Base-by-base conservation (phyloP, 179 eudicot species). In the Silene coronaria region DNA sequence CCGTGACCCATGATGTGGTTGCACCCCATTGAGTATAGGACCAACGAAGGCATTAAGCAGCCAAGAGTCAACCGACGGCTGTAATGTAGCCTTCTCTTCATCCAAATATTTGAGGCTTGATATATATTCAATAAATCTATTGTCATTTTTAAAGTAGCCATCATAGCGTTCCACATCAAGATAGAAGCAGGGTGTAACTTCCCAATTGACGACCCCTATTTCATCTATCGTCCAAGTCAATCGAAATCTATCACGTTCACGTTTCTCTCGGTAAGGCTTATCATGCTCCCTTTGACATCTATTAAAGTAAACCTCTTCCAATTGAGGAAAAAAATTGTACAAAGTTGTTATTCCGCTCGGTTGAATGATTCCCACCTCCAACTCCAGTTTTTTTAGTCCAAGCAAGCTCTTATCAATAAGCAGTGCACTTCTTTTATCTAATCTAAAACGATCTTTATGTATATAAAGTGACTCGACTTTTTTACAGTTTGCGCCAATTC, bases 271-370 rank as follows among this genome's bases (percentile, higher is more conserved):
- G 11, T 48, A 1, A 48, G 3, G n/a, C n/a, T n/a, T 11, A 3
- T 48, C 57, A 48, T 10, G 3, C 3, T 48, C 57, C 57, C 57
- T 63, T 23, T 4, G 38, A 27, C 68, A 63, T 2, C 3, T 1
- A 63, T 63, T 63, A 63, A 63, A 63, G n/a, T 63, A 63, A 1
- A 63, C 68, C 34, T 63, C 68, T 63, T 63, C 68, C 16, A 63
- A 26, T 63, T 63, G 68, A 11, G 17, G 36, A 17, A 38, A 63
- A 0, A 63, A 7, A 7, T 63, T 24, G n/a, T 8, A 63, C 7
- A 63, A 13, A 2, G 68, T 63, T 3, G 27, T 23, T 63, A 63
- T 23, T 7, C 34, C 34, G 13, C 5, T 10, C 6, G 27, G 30
- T 23, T 23, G 4, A 4, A 27, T 63, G 36, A 24, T 0, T 10